Base-by-base conservation (phyloP, 1,139 yeast genomes). In the Protomyces inundatus region DNA sequence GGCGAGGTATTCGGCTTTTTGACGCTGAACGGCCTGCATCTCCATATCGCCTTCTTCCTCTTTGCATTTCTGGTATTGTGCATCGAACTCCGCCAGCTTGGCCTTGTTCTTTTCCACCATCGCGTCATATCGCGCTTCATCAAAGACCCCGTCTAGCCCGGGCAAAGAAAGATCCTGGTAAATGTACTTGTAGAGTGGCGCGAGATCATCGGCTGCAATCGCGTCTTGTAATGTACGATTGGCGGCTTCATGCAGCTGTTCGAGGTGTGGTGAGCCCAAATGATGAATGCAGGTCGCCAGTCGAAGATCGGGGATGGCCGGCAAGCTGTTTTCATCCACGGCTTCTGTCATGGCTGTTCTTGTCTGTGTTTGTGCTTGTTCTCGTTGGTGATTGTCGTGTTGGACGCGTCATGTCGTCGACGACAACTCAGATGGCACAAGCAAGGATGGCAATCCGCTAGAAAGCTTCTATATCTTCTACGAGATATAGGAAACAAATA, bases 21-120 rank as follows among this genome's bases (percentile, higher is more conserved):
- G 84, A 65, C 85, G 82, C 81, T 91, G 87, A 51, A 87, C 85
- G 68, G 86, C 86, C 9, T 89, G 84, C 54, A 85, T 82, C 72
- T 90, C 97, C 70, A 88, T 78, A 51, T 96, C 96, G 73, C 93
- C 98, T 72, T 90, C 97, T 66, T 88, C 90, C 66, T 84, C 87
- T 70, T 88, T 91, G 36, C 95, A 88, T 69, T 84, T 87, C 66
- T 82, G 83, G 68, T 93, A 85, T 64, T 82, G 78, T 65, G 80
- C 80, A 71, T 86, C 84, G 69, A 91, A 79, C 65, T 80, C 82
- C 14, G 77, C 77, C 52, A 88, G 80, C 65, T 82, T 81, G 54
- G 74, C 77, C 32, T 81, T 82, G 73, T 91, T 93, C 53, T 74
- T 79, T 6, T 74, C 76, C n/a, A 73, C 70, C 71, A 90, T 74